Base-by-base conservation (phyloP, 2,329 filamentous ascomycete genomes). In the Calonectria pteridis region DNA sequence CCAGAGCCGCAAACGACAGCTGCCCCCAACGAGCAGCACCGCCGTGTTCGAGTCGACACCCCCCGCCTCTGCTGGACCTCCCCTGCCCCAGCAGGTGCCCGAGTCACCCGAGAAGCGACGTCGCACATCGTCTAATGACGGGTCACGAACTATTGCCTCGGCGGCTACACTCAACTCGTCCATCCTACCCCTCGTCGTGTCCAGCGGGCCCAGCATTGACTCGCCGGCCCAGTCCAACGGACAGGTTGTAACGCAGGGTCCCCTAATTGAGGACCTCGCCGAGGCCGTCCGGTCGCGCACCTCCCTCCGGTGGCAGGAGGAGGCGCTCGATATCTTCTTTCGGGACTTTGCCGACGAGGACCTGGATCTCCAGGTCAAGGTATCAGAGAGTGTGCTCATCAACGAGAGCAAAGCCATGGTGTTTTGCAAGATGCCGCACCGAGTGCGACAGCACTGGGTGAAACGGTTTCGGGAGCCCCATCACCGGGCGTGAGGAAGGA, bases 401-500 rank as follows among this genome's bases (percentile, higher is more conserved):
- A 88, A 91, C 76, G 88, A 91, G 75, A 89, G 88, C 79, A 91
- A 90, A 79, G 90, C 90, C 35, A 89, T 91, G 86, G 87, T 91
- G 51, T 92, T 91, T 76, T 91, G 89, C 84, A 91, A 91, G 83
- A 91, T 91, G 89, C 88, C 89, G 0, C 82, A 85, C 3, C 80
- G 82, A 14, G 81, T 92, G 73, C 84, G 90, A 62, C 85, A 87
- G 73, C 89, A 91, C 77, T 92, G 90, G 90, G 87, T 92, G 2
- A 87, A 86, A 77, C 83, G 88, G 69, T 82, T 91, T 69, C 82
- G 88, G 31, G 89, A 91, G 75, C 35, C 69, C 7, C 72, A 73
- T 11, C 67, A 77, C 50, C 69, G 68, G 37, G 31, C 62, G 51
- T 55, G 37, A 68, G 37, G 23, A 3, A 23, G 58, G 23, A n/a